Evolutionary conservation across 2,329 filamentous ascomycete genomes (phyloP), one percentile per base, ranked within the genome.

Genomic region (Fusarium metavorans): DNA sequence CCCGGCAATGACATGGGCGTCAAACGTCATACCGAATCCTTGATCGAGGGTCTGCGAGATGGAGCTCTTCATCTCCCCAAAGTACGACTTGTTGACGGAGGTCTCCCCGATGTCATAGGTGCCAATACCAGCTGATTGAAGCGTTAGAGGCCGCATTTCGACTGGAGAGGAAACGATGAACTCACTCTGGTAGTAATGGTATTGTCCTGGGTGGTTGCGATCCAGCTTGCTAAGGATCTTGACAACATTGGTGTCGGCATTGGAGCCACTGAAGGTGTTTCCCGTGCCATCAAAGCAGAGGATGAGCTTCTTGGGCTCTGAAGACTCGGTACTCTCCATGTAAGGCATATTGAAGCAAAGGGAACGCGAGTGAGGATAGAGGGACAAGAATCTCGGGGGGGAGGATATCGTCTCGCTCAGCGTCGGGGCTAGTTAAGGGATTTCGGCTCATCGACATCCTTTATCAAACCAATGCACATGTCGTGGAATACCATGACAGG

Each of bases 221-320:
- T 89, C 85, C 25, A 89, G 72, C 78, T 85, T 85, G 59, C 80
- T 81, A 43, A 86, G 81, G 11, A 89, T 80, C 76, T 89, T 89
- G 62, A 89, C 85, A 3, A 89, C 86, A 64, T 89, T 89, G 18
- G 87, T 88, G 75, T 89, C 88, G 6, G 84, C 81, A 67, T 85
- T 84, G 50, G 84, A 83, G 9, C 85, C 85, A 11, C 78, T 85
- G 71, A 86, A 87, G 0, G 81, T 82, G 70, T 86, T 87, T 5
- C 86, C 86, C 2, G 86, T 88, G 35, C 86, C 86, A 67, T 88
- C 86, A 58, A 88, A 87, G 76, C 85, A 88, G 16, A 88, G 80
- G 6, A 87, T 78, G 18, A 88, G 82, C 72, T 86, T 86, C 75
- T 81, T 84, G 1, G 79, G 77, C 70, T 79, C 78, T 1, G 56